Percentiles rank a stretch among this genome's conserved stretches.
Conservation (phyloP, 176 grass and related monocot genomes). For the Bothriochloa decipiens region DNA sequence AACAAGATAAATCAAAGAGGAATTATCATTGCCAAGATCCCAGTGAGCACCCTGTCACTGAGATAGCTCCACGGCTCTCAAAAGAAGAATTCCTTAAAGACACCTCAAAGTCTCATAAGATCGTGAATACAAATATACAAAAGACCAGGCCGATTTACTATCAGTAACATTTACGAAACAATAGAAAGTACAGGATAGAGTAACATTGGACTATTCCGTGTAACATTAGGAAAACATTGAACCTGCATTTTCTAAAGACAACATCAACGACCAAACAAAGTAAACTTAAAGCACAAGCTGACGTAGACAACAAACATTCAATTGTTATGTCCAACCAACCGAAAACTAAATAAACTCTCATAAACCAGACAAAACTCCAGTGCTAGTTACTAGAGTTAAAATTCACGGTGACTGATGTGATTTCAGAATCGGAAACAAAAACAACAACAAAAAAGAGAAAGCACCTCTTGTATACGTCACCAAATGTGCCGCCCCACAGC, state of each 20-base stretch:
- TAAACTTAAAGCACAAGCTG: background rate
- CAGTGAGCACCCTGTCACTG: background rate
- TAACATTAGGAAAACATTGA: background rate
- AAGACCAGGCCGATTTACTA: background rate
- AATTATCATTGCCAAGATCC: background rate
- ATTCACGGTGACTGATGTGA: background rate
- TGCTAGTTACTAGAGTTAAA: background rate
- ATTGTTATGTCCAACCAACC: slow-evolving; percentile 24
- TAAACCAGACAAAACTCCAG: background rate
- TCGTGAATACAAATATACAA: background rate
- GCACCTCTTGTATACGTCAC: slow-evolving; percentile 96
- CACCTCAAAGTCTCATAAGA: background rate
- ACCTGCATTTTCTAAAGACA: slow-evolving; percentile 27
- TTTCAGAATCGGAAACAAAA: slow-evolving; percentile 1
- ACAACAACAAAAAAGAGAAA: slow-evolving; percentile 13
- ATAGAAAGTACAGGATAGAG: background rate
- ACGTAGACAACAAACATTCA: slow-evolving; percentile 14
- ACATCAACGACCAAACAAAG: slow-evolving; percentile 26
- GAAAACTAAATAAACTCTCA: background rate
- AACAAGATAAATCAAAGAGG: background rate
- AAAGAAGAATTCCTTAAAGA: background rate
- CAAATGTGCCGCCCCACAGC: slow-evolving; percentile 94
- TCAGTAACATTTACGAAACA: slow-evolving; percentile 13
- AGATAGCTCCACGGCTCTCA: background rate
- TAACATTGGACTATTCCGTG: background rate